phyloP scores from a whole-genome alignment of 176 grass and related monocot species.

The Phragmites australis region DNA sequence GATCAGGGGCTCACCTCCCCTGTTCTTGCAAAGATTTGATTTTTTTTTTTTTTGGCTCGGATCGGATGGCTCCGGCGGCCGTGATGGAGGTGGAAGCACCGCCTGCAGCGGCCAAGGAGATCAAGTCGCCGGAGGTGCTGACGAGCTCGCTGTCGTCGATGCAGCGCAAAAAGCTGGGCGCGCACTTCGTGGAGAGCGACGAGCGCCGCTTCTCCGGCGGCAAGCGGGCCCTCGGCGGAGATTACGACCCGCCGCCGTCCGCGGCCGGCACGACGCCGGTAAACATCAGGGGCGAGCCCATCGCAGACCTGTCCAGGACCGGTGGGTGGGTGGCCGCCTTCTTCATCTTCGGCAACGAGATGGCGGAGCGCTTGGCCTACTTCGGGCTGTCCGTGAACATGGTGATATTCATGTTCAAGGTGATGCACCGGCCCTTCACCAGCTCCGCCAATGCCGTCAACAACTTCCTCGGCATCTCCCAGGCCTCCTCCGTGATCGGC shows the following conservation, averaged over 20 bases:
- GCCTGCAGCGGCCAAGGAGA: slow-evolving; percentile 41
- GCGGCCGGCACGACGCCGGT: slow-evolving; percentile 57
- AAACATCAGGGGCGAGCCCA: slow-evolving; percentile 63
- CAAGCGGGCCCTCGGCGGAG: slow-evolving; percentile 27
- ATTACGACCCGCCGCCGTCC: slow-evolving; percentile 17
- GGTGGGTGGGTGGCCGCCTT: slow-evolving; percentile 85
- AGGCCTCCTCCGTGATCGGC: slow-evolving; percentile 82
- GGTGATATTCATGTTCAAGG: slow-evolving; percentile 88
- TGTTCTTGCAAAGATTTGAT: not conserved
- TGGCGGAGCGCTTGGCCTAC: slow-evolving; percentile 97
- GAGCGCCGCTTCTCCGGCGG: slow-evolving; percentile 45
- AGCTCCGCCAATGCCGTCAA: slow-evolving; percentile 76
- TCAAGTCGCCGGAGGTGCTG: slow-evolving; percentile 50
- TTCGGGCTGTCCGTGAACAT: slow-evolving; percentile 90
- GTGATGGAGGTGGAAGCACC: slow-evolving; percentile 29
- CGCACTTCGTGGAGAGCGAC: slow-evolving; percentile 72
- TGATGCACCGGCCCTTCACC: slow-evolving; percentile 83
- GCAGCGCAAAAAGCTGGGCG: slow-evolving; percentile 58
- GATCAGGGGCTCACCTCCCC: not conserved
- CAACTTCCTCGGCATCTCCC: slow-evolving; percentile 94
- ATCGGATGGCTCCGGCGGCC: not conserved
- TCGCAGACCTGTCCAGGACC: slow-evolving; percentile 60
- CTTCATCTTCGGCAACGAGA: slow-evolving; percentile 97
- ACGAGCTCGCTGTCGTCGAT: not conserved
- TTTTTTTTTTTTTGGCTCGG: not conserved